Conservation (phyloP, 371 early-diverging fungal genomes). For the Entomophthora muscae region DNA sequence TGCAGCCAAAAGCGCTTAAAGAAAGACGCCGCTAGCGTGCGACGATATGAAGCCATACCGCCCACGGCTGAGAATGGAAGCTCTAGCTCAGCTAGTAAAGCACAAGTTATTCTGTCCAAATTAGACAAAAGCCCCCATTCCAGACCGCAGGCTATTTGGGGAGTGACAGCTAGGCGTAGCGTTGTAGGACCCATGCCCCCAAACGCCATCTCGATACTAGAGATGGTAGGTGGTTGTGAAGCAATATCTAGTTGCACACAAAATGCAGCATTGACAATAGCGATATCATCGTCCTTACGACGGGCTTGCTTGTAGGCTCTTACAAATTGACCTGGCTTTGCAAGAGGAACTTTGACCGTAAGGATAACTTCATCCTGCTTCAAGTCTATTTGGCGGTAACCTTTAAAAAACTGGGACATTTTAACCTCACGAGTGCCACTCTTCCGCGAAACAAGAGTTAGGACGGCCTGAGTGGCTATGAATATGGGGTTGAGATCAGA, state of each 20-base stretch:
- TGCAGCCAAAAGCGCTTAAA: conserved; percentile 46
- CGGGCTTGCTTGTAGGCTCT: conserved; percentile 63
- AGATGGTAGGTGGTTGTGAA: neutral
- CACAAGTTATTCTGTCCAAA: neutral
- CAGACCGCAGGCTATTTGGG: conserved; percentile 18
- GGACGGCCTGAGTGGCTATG: conserved; percentile 33
- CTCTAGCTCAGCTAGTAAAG: neutral
- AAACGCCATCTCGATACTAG: conserved; percentile 23
- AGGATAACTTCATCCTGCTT: conserved; percentile 33
- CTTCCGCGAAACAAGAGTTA: conserved; percentile 25
- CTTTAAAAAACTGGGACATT: conserved; percentile 46
- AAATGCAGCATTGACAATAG: conserved; percentile 55
- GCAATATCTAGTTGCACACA: conserved; percentile 17
- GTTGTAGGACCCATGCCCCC: conserved; percentile 58
- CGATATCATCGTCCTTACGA: conserved; percentile 61
- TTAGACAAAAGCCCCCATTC: conserved; percentile 25
- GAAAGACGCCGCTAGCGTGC: conserved; percentile 42
- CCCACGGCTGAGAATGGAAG: conserved; percentile 34
- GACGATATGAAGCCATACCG: conserved; percentile 57
- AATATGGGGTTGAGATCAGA: conserved; percentile 67
- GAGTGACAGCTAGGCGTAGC: conserved; percentile 23
- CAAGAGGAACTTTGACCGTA: conserved; percentile 36
- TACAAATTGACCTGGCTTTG: conserved; percentile 26
- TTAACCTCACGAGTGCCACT: conserved; percentile 23
- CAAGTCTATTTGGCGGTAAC: conserved; percentile 52